phyloP scores from a whole-genome alignment of 2,329 filamentous ascomycete genomes.

The Aspergillus oerlinghausenensis region DNA sequence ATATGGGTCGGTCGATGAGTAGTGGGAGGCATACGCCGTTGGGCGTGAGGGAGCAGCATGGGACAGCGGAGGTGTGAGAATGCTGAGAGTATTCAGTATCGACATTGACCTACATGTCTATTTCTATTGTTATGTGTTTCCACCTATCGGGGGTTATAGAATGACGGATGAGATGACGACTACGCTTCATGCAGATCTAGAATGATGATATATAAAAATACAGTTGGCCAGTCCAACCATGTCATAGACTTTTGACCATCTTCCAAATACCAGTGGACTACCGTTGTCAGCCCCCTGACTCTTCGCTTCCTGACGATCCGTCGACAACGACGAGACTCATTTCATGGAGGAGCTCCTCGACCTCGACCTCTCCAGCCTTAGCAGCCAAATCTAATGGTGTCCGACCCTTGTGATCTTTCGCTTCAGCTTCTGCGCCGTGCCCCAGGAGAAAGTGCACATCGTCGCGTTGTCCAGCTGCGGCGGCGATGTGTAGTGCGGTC shows the following conservation, averaged over 20 bases:
- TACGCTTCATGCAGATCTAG: background rate
- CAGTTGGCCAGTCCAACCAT: background rate
- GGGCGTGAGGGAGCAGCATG: background rate
- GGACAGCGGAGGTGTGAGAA: background rate
- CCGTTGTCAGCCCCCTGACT: background rate
- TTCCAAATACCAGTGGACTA: background rate
- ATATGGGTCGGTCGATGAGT: too few species aligned
- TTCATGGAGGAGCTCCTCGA: slow-evolving; percentile 5
- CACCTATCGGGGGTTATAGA: too few species aligned
- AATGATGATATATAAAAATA: background rate
- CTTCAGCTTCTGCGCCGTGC: slow-evolving; percentile 14
- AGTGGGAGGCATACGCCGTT: too few species aligned
- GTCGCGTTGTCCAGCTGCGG: slow-evolving; percentile 14
- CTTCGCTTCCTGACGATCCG: background rate
- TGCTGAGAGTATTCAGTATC: too few species aligned
- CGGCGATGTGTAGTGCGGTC: slow-evolving; percentile 21
- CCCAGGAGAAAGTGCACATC: slow-evolving; percentile 21
- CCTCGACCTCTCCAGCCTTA: slow-evolving; percentile 9
- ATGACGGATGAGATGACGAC: background rate
- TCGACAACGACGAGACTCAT: slow-evolving; percentile 3
- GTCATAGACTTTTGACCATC: background rate
- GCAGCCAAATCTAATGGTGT: slow-evolving; percentile 16
- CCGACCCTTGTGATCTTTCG: slow-evolving; percentile 16
- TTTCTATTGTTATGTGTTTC: too few species aligned
- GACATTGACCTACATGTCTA: background rate